Conservation (phyloP, 805 yeast species). For the Wickerhamiella cacticola region DNA sequence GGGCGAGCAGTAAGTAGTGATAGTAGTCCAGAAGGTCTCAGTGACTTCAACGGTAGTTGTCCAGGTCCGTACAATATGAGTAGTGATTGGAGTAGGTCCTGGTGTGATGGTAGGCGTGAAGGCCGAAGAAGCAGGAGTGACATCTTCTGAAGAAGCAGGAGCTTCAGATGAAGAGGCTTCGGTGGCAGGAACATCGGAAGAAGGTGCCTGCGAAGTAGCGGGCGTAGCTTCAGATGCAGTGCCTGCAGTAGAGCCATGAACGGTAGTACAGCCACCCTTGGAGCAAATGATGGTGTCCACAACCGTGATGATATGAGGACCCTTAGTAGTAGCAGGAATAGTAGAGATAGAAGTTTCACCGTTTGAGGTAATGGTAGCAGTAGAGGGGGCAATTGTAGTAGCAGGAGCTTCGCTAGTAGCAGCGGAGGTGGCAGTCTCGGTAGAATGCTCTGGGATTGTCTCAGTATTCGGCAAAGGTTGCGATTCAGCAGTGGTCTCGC, state of each 20-base stretch:
- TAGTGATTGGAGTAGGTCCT: not conserved
- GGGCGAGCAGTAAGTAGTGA: conserved; percentile 8
- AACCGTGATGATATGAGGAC: conserved; percentile 9
- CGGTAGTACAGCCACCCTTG: conserved; percentile 1
- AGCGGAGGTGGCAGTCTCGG: not conserved
- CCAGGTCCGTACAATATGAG: conserved; percentile 3
- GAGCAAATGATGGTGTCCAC: conserved; percentile 5
- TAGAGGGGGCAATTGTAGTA: conserved; percentile 5
- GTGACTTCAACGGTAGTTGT: conserved; percentile 2
- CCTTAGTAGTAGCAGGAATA: conserved; percentile 5
- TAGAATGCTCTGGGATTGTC: not conserved
- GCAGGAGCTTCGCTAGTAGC: not conserved
- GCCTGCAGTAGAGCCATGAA: not conserved
- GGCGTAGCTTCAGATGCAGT: not conserved
- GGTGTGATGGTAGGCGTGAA: not conserved
- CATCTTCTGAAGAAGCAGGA: not conserved
- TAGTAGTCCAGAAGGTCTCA: conserved; percentile 10
- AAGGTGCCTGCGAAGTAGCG: not conserved
- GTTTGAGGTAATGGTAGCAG: not conserved
- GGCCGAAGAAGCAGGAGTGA: not conserved
- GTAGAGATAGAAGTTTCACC: not conserved
- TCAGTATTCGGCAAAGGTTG: not conserved
- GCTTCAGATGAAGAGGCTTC: not conserved
- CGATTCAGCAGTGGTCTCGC: not conserved
- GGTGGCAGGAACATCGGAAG: not conserved